Percentiles rank a stretch among this genome's conserved stretches.
These are phyloP conservation scores for Leptosphaerulina australis DNA, from an alignment of 2,329 filamentous ascomycete species.

Conservation along the genomic window DNA sequence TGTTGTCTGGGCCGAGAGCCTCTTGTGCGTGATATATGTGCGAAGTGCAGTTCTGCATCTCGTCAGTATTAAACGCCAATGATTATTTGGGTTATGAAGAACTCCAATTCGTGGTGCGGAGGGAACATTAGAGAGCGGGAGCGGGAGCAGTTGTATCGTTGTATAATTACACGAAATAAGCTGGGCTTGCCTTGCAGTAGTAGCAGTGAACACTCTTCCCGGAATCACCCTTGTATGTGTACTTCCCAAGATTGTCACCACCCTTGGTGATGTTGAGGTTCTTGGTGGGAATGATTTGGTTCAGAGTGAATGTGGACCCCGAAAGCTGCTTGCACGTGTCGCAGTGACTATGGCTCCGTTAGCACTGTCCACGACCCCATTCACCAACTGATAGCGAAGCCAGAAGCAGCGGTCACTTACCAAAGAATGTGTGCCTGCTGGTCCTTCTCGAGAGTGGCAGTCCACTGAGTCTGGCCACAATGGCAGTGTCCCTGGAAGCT, in stretches of 20 bases:
- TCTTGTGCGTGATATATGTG: slow-evolving; percentile 64
- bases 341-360: slow-evolving; percentile 55
- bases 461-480: slow-evolving; percentile 61
- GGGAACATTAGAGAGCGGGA: no score
- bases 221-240: slow-evolving; percentile 63
- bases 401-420: slow-evolving; percentile 46
- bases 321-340: slow-evolving; percentile 62
- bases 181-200: no score
- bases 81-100: no score
- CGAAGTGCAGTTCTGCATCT: slow-evolving; percentile 61
- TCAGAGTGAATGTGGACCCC: slow-evolving; percentile 59
- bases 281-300: slow-evolving; percentile 59
- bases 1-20: slow-evolving; percentile 57
- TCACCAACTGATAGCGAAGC: no score
- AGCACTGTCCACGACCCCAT: not conserved
- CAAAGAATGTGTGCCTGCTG: slow-evolving; percentile 55
- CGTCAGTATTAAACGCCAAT: no score
- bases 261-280: slow-evolving; percentile 61
- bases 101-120: no score
- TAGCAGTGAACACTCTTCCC: slow-evolving; percentile 63
- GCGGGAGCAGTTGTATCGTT: no score
- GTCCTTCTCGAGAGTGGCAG: slow-evolving; percentile 55
- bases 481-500: slow-evolving; percentile 60
- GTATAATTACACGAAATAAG: no score
- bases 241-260: slow-evolving; percentile 53